Conservation (phyloP, 2,329 filamentous ascomycete species). For the Macrophomina tecta region DNA sequence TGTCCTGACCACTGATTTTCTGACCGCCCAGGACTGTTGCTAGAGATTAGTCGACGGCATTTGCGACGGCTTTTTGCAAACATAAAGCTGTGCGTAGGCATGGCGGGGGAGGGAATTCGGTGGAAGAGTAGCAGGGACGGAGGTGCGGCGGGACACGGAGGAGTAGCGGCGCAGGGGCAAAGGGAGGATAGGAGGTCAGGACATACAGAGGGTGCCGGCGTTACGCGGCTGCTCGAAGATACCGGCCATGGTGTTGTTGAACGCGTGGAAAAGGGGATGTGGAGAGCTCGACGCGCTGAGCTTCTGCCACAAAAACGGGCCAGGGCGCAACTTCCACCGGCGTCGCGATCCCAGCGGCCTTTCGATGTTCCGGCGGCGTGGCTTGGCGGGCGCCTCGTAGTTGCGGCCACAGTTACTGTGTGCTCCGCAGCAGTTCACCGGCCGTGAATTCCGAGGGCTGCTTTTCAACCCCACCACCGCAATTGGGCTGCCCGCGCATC, state of each 20-base stretch:
- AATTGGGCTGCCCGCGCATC: constrained; percentile 8
- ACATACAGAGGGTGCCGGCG: constrained; percentile 80
- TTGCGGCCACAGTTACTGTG: background rate
- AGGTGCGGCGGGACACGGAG: constrained; percentile 7
- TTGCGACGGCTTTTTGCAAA: background rate
- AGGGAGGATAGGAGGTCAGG: constrained; percentile 1
- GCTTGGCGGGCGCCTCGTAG: background rate
- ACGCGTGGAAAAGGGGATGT: constrained; percentile 24
- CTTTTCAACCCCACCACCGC: constrained; percentile 26
- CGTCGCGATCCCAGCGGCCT: constrained; percentile 19
- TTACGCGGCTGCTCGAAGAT: constrained; percentile 96
- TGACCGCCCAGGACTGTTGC: constrained; percentile 82
- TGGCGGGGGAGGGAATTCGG: constrained; percentile 10
- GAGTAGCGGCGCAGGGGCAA: constrained; percentile 2
- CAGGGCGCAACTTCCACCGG: constrained; percentile 13
- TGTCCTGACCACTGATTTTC: constrained; percentile 96
- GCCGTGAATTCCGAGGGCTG: constrained; percentile 1
- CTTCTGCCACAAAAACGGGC: constrained; percentile 23
- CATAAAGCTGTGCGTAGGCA: background rate
- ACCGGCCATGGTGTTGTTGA: constrained; percentile 72
- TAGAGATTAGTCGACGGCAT: constrained; percentile 34
- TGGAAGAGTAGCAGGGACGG: constrained; percentile 15
- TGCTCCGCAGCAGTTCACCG: background rate
- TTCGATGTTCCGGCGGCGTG: constrained; percentile 25
- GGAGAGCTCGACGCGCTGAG: constrained; percentile 25